Percentiles rank a stretch among this genome's conserved stretches.
phyloP scores from a whole-genome alignment of 2,329 filamentous ascomycete genomes.

The Aspergillus sp. region DNA sequence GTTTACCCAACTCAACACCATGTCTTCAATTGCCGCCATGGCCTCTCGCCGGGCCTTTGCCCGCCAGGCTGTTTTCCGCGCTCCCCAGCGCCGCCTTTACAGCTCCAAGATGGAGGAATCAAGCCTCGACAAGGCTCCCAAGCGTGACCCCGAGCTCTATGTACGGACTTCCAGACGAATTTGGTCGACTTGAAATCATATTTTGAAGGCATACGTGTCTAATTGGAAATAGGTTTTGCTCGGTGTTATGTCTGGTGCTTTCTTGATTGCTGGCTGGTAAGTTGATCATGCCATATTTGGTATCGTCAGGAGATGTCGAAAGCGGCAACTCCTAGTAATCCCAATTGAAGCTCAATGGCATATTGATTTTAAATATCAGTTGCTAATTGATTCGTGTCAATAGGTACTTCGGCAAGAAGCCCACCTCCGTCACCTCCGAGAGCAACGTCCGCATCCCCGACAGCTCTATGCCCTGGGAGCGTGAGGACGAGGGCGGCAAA shows the following conservation, averaged over 20 bases:
- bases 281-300: constrained; percentile 15
- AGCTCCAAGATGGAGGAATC: constrained; percentile 49
- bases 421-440: constrained; percentile 83
- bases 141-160: constrained; percentile 72
- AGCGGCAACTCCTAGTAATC: not conserved
- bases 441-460: constrained; percentile 70
- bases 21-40: constrained; percentile 45
- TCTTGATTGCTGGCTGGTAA: constrained; percentile 79
- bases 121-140: constrained; percentile 62
- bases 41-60: constrained; percentile 42
- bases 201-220: constrained; percentile 11
- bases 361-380: not conserved
- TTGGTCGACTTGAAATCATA: constrained; percentile 12
- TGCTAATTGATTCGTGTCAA: constrained; percentile 55
- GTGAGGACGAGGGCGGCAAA: constrained; percentile 61
- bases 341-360: constrained; percentile 10
- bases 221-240: constrained; percentile 70
- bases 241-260: constrained; percentile 84
- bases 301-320: not conserved
- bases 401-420: constrained; percentile 69
- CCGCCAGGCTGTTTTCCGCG: constrained; percentile 43
- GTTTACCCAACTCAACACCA: constrained; percentile 23
- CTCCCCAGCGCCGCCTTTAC: constrained; percentile 39
- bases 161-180: constrained; percentile 48
- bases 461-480: constrained; percentile 90